phyloP scores from a whole-genome alignment of 192 early-diverging fungal genomes.

The Backusella tarrabulga region DNA sequence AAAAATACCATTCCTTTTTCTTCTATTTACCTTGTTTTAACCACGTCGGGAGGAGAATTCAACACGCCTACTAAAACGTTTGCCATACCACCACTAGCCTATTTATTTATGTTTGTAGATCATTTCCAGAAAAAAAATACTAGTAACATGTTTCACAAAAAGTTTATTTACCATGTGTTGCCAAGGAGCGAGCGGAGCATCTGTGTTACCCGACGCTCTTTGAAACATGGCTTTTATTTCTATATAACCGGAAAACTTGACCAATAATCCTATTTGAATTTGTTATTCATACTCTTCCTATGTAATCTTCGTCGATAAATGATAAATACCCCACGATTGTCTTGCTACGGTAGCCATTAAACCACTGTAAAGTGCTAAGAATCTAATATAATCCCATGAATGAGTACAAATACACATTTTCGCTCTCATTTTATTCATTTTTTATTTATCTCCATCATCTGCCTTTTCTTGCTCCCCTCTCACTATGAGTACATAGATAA shows the following conservation, averaged over 20 bases:
- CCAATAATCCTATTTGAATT: constrained; percentile 27
- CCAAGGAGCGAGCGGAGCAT: constrained; percentile 28
- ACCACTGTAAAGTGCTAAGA: constrained; percentile 42
- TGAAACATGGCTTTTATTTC: constrained; percentile 39
- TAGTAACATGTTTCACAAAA: background rate
- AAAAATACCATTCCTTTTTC: background rate
- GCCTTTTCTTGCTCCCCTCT: background rate
- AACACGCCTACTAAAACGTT: constrained; percentile 41
- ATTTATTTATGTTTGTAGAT: background rate
- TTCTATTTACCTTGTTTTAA: constrained; percentile 38
- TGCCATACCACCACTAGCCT: constrained; percentile 37
- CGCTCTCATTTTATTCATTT: background rate
- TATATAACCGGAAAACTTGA: constrained; percentile 41
- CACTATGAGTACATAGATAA: background rate
- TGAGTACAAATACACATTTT: background rate
- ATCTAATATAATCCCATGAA: background rate
- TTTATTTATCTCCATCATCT: background rate
- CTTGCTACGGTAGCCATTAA: constrained; percentile 40
- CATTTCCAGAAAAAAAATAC: background rate
- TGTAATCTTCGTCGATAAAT: background rate
- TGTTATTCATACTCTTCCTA: background rate
- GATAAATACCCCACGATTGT: constrained; percentile 42
- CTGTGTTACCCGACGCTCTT: constrained; percentile 17
- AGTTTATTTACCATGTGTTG: constrained; percentile 34
- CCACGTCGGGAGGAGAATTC: constrained; percentile 45